Conservation (phyloP, 768 basidiomycete species). For the Stropharia rugosoannulata region DNA sequence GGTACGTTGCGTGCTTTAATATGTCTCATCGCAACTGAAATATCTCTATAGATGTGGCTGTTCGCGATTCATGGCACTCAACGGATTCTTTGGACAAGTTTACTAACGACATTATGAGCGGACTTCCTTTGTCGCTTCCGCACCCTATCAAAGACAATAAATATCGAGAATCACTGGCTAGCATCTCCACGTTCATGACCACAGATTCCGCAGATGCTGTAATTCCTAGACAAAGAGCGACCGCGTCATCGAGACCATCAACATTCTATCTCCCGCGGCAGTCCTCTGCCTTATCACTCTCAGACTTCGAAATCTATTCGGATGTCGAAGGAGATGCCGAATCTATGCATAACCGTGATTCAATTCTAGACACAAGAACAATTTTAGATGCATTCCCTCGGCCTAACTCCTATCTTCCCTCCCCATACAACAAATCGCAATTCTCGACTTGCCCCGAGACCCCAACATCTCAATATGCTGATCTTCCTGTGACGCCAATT, state of each 20-base stretch:
- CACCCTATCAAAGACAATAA: slow-evolving; percentile 31
- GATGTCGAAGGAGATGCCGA: slow-evolving; percentile 34
- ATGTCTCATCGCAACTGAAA: background rate
- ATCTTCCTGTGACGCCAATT: slow-evolving; percentile 7
- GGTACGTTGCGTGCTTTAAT: slow-evolving; percentile 2
- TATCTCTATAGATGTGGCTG: slow-evolving; percentile 14
- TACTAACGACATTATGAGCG: slow-evolving; percentile 36
- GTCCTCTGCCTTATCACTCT: slow-evolving; percentile 35
- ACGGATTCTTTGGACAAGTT: slow-evolving; percentile 31
- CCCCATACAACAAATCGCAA: slow-evolving; percentile 9
- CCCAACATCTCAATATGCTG: slow-evolving; percentile 1
- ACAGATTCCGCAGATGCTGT: slow-evolving; percentile 59
- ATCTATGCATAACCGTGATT: slow-evolving; percentile 30
- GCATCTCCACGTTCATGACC: slow-evolving; percentile 57
- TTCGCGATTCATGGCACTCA: slow-evolving; percentile 49
- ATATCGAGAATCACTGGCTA: slow-evolving; percentile 45
- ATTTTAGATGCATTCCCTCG: slow-evolving; percentile 41
- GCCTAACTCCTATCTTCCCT: slow-evolving; percentile 34
- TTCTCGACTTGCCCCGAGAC: slow-evolving; percentile 2
- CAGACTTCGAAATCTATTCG: slow-evolving; percentile 41
- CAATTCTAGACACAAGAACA: slow-evolving; percentile 29
- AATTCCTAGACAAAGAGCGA: slow-evolving; percentile 32
- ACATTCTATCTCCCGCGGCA: slow-evolving; percentile 20
- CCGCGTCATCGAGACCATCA: background rate
- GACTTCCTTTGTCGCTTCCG: slow-evolving; percentile 36